phyloP scores from a whole-genome alignment of 768 basidiomycete genomes.

The Xanthoconium stramineum region DNA sequence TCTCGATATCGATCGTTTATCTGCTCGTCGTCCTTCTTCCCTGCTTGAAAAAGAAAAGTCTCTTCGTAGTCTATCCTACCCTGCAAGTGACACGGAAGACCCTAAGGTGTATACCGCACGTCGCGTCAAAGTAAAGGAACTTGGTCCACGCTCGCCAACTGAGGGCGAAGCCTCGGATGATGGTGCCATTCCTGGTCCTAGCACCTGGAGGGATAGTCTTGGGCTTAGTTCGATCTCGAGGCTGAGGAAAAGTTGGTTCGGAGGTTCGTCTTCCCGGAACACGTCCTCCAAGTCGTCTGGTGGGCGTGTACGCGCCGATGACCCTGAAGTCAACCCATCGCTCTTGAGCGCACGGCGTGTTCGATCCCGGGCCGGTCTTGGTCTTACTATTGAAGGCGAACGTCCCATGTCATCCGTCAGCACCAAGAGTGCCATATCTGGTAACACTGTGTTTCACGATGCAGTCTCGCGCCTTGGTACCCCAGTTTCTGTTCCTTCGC shows the following conservation, averaged over 20 bases:
- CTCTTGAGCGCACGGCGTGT: slow-evolving; percentile 28
- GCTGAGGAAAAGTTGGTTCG: slow-evolving; percentile 61
- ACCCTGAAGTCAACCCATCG: slow-evolving; percentile 45
- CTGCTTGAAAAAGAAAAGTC: slow-evolving; percentile 34
- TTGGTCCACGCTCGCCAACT: slow-evolving; percentile 24
- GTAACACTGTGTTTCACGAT: slow-evolving; percentile 61
- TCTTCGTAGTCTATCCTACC: slow-evolving; percentile 31
- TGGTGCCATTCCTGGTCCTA: slow-evolving; percentile 25
- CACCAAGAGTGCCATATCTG: slow-evolving; percentile 48
- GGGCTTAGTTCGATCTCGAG: slow-evolving; percentile 49
- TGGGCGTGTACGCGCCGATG: slow-evolving; percentile 34
- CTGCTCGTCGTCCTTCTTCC: slow-evolving; percentile 21
- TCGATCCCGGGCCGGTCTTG: slow-evolving; percentile 34
- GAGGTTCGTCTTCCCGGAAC: slow-evolving; percentile 30
- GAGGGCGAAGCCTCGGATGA: slow-evolving; percentile 22
- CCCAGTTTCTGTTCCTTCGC: slow-evolving; percentile 39
- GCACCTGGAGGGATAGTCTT: slow-evolving; percentile 35
- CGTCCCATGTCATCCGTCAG: slow-evolving; percentile 62
- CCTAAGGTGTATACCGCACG: slow-evolving; percentile 35
- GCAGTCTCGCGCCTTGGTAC: slow-evolving; percentile 48
- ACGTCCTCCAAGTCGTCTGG: slow-evolving; percentile 28
- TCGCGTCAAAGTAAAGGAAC: slow-evolving; percentile 38
- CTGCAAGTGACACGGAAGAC: slow-evolving; percentile 32
- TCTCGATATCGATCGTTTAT: slow-evolving; percentile 32
- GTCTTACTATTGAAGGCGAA: slow-evolving; percentile 36